Evolutionary conservation across 2,329 filamentous ascomycete genomes (phyloP).

Genomic region (Colletotrichum ledebouriae): DNA sequence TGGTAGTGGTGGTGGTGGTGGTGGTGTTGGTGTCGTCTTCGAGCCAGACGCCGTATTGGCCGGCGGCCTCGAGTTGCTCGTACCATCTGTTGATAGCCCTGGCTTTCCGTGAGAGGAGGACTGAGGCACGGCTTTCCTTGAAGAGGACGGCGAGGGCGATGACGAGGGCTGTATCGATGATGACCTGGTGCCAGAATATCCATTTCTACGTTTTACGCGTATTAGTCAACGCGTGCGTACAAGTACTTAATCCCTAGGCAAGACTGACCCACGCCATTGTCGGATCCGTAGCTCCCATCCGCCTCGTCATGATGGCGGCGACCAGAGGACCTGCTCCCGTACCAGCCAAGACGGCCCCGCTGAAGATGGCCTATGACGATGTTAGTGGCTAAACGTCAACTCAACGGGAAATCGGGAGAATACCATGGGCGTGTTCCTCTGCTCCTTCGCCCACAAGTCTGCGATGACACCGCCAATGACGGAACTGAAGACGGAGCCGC

Average conservation of each 20-base stretch:
- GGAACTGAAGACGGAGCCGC: slow-evolving; percentile 83
- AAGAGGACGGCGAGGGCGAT: slow-evolving; percentile 77
- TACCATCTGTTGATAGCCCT: slow-evolving; percentile 83
- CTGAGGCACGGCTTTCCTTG: slow-evolving; percentile 84
- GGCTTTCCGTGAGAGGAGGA: slow-evolving; percentile 83
- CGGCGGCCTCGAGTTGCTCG: slow-evolving; percentile 75
- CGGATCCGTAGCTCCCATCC: slow-evolving; percentile 58
- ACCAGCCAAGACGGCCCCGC: slow-evolving; percentile 81
- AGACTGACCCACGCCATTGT: slow-evolving; percentile 46
- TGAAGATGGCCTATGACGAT: slow-evolving; percentile 73
- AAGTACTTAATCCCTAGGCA: not conserved
- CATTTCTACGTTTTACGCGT: slow-evolving; percentile 70
- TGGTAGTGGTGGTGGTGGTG: slow-evolving; percentile 20
- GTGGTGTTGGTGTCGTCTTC: slow-evolving; percentile 39
- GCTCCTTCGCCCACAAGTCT: slow-evolving; percentile 83
- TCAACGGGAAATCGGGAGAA: not conserved
- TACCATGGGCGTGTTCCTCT: slow-evolving; percentile 87
- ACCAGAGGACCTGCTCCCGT: slow-evolving; percentile 84
- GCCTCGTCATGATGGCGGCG: slow-evolving; percentile 76
- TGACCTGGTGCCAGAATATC: slow-evolving; percentile 90
- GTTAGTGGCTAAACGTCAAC: not conserved
- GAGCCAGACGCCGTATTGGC: slow-evolving; percentile 65
- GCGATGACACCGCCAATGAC: slow-evolving; percentile 94
- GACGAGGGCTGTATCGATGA: slow-evolving; percentile 75
- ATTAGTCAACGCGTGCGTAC: not conserved